Conservation (phyloP, 345 rosid genomes). For the Salix caprea region DNA sequence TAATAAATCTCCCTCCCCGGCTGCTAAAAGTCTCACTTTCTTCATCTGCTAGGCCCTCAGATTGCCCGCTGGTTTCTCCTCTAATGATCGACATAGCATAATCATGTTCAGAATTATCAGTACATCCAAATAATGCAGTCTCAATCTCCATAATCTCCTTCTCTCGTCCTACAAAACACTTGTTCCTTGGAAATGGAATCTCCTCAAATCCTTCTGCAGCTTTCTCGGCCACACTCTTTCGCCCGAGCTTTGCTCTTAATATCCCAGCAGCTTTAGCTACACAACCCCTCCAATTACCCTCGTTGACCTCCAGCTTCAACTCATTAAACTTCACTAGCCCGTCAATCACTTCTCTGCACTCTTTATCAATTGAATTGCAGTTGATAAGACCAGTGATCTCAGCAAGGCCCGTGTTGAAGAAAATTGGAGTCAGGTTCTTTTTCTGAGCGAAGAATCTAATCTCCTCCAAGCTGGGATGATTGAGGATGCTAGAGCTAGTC, state of each 20-base stretch:
- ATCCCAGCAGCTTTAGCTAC: conserved; percentile 48
- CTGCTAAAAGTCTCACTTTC: conserved; percentile 49
- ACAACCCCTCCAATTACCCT: conserved; percentile 80
- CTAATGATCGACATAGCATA: conserved; percentile 35
- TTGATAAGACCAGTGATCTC: conserved; percentile 56
- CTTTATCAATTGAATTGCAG: conserved; percentile 63
- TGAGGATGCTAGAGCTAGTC: conserved; percentile 55
- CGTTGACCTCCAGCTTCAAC: conserved; percentile 71
- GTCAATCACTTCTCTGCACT: conserved; percentile 77
- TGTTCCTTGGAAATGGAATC: conserved; percentile 71
- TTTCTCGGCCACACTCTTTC: conserved; percentile 59
- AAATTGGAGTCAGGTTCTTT: conserved; percentile 79
- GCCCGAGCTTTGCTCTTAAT: conserved; percentile 67
- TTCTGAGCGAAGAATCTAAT: conserved; percentile 83
- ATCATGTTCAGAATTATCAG: conserved; percentile 45
- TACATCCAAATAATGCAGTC: conserved; percentile 59
- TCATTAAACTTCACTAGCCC: conserved; percentile 69
- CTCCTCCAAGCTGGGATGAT: conserved; percentile 71
- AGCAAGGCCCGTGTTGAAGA: conserved; percentile 61
- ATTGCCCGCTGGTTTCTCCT: conserved; percentile 73
- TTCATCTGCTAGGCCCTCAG: conserved; percentile 76
- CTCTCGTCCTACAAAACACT: conserved; percentile 70
- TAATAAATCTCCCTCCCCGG: conserved; percentile 53
- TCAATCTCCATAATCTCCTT: conserved; percentile 74
- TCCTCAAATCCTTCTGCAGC: conserved; percentile 56